Percentiles rank a stretch among this genome's conserved stretches.
Conservation (phyloP, 768 basidiomycete genomes). For the Boletus patriciae region DNA sequence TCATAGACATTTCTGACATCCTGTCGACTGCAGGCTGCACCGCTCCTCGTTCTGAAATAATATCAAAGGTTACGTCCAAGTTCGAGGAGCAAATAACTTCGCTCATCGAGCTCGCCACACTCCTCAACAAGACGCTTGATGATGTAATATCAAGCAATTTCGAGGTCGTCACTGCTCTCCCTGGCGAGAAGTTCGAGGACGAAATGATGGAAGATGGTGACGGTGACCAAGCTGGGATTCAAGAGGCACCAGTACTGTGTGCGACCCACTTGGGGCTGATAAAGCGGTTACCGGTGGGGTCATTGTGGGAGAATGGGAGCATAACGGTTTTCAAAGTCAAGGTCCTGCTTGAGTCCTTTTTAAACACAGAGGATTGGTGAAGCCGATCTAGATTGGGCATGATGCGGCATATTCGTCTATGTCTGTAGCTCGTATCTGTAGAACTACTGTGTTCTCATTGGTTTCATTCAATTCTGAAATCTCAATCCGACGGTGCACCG, state of each 20-base stretch:
- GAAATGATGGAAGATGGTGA: slow-evolving; percentile 8
- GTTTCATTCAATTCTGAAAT: too few species aligned
- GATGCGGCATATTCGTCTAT: too few species aligned
- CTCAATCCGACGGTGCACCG: too few species aligned
- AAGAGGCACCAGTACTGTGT: slow-evolving; percentile 1
- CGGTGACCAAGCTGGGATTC: neutral
- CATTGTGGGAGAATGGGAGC: slow-evolving; percentile 11
- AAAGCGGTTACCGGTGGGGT: slow-evolving; percentile 4
- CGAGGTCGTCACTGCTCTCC: slow-evolving; percentile 1
- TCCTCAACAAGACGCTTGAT: slow-evolving; percentile 8
- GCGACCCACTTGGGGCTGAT: slow-evolving; percentile 8
- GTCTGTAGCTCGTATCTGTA: too few species aligned
- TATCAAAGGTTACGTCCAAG: neutral
- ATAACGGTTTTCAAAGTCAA: slow-evolving; percentile 8
- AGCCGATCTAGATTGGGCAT: too few species aligned
- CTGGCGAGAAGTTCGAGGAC: slow-evolving; percentile 7
- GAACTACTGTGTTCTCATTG: too few species aligned
- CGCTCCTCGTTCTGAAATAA: neutral
- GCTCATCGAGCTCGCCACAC: slow-evolving; percentile 10
- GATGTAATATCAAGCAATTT: slow-evolving; percentile 15
- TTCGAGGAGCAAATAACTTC: slow-evolving; percentile 4
- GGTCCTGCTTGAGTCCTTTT: slow-evolving; percentile 7
- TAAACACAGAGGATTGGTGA: neutral
- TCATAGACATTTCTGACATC: slow-evolving; percentile 6
- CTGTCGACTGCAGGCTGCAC: slow-evolving; percentile 8